phyloP scores from a whole-genome alignment of 805 yeast genomes.

The Wickerhamiella brachini region DNA sequence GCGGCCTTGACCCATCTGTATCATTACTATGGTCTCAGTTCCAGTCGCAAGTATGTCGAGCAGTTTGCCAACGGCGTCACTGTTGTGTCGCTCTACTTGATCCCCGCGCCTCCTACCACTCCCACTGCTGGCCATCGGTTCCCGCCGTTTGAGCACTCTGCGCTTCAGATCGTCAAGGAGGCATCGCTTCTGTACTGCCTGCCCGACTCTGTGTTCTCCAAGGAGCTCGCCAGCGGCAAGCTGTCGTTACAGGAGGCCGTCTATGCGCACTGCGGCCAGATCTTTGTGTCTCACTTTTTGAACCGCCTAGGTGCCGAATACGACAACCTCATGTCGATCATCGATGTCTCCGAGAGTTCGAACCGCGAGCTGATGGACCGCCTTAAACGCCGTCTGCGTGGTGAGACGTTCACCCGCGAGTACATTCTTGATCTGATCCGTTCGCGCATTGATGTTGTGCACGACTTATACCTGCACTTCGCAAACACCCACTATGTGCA shows the following conservation, averaged over 20 bases:
- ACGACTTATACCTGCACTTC: slow-evolving; percentile 77
- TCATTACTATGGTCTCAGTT: slow-evolving; percentile 71
- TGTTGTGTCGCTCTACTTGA: slow-evolving; percentile 73
- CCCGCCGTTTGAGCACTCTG: slow-evolving; percentile 55
- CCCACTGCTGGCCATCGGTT: slow-evolving; percentile 20
- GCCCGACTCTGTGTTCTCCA: slow-evolving; percentile 73
- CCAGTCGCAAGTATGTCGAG: slow-evolving; percentile 86
- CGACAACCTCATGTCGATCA: slow-evolving; percentile 47
- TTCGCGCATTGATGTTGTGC: slow-evolving; percentile 54
- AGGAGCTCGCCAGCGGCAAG: slow-evolving; percentile 55
- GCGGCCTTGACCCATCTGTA: slow-evolving; percentile 78
- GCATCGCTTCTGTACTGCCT: slow-evolving; percentile 84
- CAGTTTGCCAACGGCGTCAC: slow-evolving; percentile 84
- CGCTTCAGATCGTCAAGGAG: slow-evolving; percentile 84
- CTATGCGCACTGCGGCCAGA: slow-evolving; percentile 86
- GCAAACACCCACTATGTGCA: slow-evolving; percentile 81
- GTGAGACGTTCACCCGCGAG: slow-evolving; percentile 83
- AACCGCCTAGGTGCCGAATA: slow-evolving; percentile 90
- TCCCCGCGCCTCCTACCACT: slow-evolving; percentile 38
- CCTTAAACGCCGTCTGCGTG: slow-evolving; percentile 77
- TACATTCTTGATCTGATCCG: slow-evolving; percentile 67
- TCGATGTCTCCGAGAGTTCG: slow-evolving; percentile 49
- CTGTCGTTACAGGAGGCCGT: slow-evolving; percentile 88
- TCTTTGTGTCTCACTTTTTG: slow-evolving; percentile 86
- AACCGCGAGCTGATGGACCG: slow-evolving; percentile 64